A percentile compares a stretch with the other conserved stretches of the same genome.
phyloP scores from a whole-genome alignment of 208 protist species.

The Leishmania turanica region DNA sequence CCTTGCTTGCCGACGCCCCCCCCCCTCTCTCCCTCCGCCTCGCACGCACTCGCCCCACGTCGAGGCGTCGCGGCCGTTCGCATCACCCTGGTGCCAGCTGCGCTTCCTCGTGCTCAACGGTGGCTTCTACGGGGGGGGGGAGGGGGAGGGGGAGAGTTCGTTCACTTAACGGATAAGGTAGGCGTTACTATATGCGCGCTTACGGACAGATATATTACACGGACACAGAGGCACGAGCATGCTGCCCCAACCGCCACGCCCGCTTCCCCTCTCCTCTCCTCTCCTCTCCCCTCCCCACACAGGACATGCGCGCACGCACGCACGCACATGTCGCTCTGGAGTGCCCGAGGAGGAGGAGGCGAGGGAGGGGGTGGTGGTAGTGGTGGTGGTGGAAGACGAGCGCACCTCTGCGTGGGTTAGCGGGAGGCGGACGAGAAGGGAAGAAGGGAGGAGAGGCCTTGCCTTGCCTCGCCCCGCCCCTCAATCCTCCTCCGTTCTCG shows the following conservation, averaged over 20 bases:
- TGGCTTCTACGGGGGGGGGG: too few species aligned
- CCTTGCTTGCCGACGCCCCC: background rate
- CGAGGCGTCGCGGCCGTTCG: background rate
- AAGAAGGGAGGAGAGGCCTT: too few species aligned
- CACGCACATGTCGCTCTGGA: background rate
- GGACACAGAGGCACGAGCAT: background rate
- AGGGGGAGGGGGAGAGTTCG: background rate
- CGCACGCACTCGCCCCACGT: background rate
- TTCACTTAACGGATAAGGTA: background rate
- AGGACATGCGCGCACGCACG: background rate
- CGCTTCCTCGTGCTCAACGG: too few species aligned
- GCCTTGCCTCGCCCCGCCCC: too few species aligned
- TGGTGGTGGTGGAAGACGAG: too few species aligned
- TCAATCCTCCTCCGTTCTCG: too few species aligned
- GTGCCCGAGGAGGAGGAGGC: too few species aligned
- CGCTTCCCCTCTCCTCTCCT: background rate
- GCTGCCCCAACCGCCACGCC: background rate
- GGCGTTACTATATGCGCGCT: background rate
- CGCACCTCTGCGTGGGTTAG: too few species aligned
- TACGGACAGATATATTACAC: background rate
- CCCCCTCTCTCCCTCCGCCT: background rate
- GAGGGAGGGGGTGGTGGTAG: too few species aligned
- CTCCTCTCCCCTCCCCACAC: too few species aligned
- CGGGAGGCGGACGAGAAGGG: too few species aligned
- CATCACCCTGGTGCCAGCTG: background rate